phyloP scores from a whole-genome alignment of 331 rosid species.

The Pyracantha coccinea region DNA sequence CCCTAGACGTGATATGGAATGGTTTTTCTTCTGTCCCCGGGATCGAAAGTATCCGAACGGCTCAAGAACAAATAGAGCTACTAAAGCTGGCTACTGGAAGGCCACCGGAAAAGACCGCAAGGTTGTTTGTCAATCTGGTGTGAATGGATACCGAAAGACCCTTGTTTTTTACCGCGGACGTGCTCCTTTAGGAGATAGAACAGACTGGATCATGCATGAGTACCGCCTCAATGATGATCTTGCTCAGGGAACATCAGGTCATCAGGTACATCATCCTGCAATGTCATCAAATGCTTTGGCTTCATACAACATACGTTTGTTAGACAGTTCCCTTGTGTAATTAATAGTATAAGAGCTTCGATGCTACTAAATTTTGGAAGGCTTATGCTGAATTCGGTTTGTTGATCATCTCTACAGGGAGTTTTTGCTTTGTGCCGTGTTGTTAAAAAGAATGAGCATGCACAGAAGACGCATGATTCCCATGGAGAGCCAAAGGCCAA shows the following conservation, averaged over 20 bases:
- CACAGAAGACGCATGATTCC: constrained; percentile 31
- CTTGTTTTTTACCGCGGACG: constrained; percentile 86
- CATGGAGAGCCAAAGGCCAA: constrained; percentile 36
- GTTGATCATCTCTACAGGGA: constrained; percentile 36
- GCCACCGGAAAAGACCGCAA: constrained; percentile 94
- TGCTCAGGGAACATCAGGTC: constrained; percentile 38
- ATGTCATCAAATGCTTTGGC: background rate
- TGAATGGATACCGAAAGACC: constrained; percentile 75
- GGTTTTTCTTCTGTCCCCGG: constrained; percentile 95
- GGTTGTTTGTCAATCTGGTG: constrained; percentile 46
- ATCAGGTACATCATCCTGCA: constrained; percentile 35
- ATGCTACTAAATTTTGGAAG: background rate
- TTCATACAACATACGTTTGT: background rate
- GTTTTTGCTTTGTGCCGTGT: constrained; percentile 83
- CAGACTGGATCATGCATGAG: constrained; percentile 91
- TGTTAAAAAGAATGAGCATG: constrained; percentile 56
- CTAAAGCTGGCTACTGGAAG: constrained; percentile 95
- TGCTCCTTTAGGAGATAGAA: constrained; percentile 82
- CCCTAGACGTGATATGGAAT: constrained; percentile 78
- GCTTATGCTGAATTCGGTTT: background rate
- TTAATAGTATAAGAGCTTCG: background rate
- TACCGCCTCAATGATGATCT: constrained; percentile 72
- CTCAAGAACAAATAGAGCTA: constrained; percentile 87
- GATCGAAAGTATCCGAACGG: constrained; percentile 90
- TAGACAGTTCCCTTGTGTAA: too few relatives aligned